These are phyloP conservation scores for Plantago elongata DNA, from an alignment of 257 asterid species.

Conservation along the genomic window DNA sequence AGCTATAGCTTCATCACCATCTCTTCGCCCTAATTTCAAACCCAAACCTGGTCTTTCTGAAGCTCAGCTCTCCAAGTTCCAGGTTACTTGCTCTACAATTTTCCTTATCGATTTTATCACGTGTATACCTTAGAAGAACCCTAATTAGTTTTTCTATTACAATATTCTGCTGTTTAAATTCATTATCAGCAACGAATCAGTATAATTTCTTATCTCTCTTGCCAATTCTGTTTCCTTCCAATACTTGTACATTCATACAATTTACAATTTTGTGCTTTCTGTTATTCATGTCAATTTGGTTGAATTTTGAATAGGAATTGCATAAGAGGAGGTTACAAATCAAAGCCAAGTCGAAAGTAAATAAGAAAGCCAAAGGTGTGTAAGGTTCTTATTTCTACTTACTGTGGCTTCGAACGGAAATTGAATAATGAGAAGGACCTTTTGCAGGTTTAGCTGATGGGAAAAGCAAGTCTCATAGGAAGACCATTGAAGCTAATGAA, in stretches of 20 bases:
- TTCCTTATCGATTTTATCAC: background rate
- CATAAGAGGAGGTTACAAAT: slow-evolving; percentile 72
- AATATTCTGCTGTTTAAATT: no score
- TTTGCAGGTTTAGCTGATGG: slow-evolving; percentile 17
- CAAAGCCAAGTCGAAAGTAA: slow-evolving; percentile 56
- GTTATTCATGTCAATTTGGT: no score
- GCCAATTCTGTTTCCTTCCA: background rate
- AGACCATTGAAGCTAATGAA: slow-evolving; percentile 22
- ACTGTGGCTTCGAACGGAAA: background rate
- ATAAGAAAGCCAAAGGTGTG: slow-evolving; percentile 55
- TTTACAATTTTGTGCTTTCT: no score
- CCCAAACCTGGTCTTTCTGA: slow-evolving; percentile 37
- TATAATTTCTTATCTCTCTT: background rate
- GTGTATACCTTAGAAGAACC: background rate
- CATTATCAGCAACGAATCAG: no score
- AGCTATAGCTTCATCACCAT: slow-evolving; percentile 53
- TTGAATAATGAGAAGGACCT: background rate
- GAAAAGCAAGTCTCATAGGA: slow-evolving; percentile 36
- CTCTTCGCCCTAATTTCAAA: slow-evolving; percentile 52
- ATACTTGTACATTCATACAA: background rate
- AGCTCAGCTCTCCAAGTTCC: slow-evolving; percentile 72
- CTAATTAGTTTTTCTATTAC: background rate
- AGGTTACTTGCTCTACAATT: slow-evolving; percentile 26
- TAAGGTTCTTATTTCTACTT: slow-evolving; percentile 1
- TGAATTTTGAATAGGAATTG: slow-evolving; percentile 55